A percentile compares a stretch with the other conserved stretches of the same genome.
phyloP scores from a whole-genome alignment of 352 stramenopile genomes.

The Blastocystis sp. region DNA sequence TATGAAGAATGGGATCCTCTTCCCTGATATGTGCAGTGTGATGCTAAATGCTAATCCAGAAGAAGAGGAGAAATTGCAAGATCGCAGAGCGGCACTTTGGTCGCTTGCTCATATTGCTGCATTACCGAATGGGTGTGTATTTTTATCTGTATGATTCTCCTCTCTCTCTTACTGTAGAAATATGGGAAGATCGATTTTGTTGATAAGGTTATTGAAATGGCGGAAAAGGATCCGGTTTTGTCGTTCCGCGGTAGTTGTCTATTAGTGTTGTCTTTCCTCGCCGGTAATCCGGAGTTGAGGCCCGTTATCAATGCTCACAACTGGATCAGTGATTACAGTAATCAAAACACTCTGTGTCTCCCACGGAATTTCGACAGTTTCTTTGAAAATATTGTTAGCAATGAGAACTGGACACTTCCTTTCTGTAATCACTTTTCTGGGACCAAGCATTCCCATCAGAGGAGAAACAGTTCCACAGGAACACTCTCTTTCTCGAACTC shows the following conservation, averaged over 20 bases:
- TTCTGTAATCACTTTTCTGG: conserved; percentile 12
- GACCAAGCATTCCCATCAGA: neutral
- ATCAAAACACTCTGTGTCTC: neutral
- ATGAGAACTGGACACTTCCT: conserved; percentile 33
- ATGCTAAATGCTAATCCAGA: neutral
- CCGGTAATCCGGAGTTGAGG: neutral
- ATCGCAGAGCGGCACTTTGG: conserved; percentile 5
- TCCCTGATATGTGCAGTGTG: neutral
- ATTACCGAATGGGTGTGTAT: neutral
- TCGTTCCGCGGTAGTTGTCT: conserved; percentile 27
- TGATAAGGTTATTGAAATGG: neutral
- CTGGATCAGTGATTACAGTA: conserved; percentile 8
- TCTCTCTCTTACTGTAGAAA: neutral
- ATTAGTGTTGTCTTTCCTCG: conserved; percentile 6
- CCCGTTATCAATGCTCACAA: neutral
- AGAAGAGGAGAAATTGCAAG: neutral
- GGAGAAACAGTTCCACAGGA: neutral
- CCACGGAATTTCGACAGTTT: neutral
- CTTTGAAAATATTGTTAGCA: conserved; percentile 5
- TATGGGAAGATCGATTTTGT: conserved; percentile 5
- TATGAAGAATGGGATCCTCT: neutral
- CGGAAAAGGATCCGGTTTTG: neutral
- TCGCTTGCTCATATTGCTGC: conserved; percentile 14
- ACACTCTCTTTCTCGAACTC: neutral
- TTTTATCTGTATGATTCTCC: neutral